phyloP scores from a whole-genome alignment of 768 basidiomycete species.

The Phylloporus arenicola region DNA sequence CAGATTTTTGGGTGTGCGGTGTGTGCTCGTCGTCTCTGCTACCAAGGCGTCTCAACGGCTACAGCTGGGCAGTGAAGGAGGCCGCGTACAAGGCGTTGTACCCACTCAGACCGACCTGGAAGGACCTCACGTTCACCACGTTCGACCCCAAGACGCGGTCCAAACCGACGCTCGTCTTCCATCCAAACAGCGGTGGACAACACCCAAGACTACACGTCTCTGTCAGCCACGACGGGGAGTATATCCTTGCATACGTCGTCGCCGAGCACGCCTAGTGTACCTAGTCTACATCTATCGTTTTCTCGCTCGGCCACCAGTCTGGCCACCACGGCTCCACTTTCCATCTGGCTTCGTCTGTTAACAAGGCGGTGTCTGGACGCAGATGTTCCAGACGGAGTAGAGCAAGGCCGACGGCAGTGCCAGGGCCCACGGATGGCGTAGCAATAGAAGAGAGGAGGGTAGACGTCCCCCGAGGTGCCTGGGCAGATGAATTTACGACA shows the following conservation, averaged over 20 bases:
- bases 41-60: neutral
- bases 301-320: conserved; percentile 49
- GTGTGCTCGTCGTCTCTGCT: neutral
- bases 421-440: conserved; percentile 18
- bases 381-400: conserved; percentile 73
- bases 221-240: conserved; percentile 79
- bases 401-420: conserved; percentile 62
- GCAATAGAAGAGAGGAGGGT: conserved; percentile 60
- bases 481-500: conserved; percentile 6
- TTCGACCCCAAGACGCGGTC: conserved; percentile 31
- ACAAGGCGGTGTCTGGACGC: conserved; percentile 22
- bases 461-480: conserved; percentile 58
- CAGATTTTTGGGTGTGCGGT: conserved; percentile 73
- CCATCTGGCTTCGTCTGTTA: conserved; percentile 25
- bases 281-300: conserved; percentile 18
- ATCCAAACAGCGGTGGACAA: conserved; percentile 1
- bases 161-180: conserved; percentile 39
- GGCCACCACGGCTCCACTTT: conserved; percentile 65
- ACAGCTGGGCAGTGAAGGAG: conserved; percentile 81
- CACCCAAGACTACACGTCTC: conserved; percentile 52
- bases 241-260: conserved; percentile 63
- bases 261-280: conserved; percentile 37
- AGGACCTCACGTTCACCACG: conserved; percentile 53
- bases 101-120: conserved; percentile 67
- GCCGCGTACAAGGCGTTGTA: conserved; percentile 83